Evolutionary conservation across 441 rosid genomes (phyloP).

Genomic region (Populus hybrid): DNA sequence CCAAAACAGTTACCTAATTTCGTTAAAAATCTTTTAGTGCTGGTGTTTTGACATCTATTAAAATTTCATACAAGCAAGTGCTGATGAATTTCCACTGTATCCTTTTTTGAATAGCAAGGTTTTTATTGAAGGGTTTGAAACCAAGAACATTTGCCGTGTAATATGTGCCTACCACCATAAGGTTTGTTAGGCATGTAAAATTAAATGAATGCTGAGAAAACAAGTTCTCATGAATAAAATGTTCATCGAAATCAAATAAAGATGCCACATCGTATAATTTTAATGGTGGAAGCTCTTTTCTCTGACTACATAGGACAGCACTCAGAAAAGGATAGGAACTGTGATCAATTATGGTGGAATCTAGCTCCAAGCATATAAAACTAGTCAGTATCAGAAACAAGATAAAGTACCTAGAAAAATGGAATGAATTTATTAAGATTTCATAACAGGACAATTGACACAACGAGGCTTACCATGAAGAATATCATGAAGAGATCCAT

Average conservation of each 20-base stretch:
- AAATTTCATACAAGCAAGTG: constrained; percentile 1
- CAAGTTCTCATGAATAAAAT: not conserved
- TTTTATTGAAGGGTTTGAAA: not conserved
- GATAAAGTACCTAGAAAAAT: not conserved
- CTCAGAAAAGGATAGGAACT: not conserved
- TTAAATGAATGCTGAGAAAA: not conserved
- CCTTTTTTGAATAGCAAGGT: not conserved
- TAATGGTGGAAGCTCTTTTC: not conserved
- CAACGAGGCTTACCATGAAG: constrained; percentile 64
- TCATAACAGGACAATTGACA: not conserved
- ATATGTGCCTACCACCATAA: not conserved
- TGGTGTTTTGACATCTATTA: not conserved
- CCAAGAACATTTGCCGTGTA: constrained; percentile 3
- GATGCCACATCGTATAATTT: not conserved
- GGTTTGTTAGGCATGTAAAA: not conserved
- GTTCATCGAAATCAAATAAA: not conserved
- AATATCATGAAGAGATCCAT: constrained; percentile 94
- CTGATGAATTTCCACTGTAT: not conserved
- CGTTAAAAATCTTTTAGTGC: not conserved
- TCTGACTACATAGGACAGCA: not conserved
- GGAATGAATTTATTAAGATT: not conserved
- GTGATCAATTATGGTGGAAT: not conserved
- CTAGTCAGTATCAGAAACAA: not conserved
- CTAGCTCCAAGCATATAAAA: not conserved
- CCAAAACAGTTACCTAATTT: not conserved